Conservation (phyloP, 495 filamentous ascomycete genomes). For the Physcia stellaris region DNA sequence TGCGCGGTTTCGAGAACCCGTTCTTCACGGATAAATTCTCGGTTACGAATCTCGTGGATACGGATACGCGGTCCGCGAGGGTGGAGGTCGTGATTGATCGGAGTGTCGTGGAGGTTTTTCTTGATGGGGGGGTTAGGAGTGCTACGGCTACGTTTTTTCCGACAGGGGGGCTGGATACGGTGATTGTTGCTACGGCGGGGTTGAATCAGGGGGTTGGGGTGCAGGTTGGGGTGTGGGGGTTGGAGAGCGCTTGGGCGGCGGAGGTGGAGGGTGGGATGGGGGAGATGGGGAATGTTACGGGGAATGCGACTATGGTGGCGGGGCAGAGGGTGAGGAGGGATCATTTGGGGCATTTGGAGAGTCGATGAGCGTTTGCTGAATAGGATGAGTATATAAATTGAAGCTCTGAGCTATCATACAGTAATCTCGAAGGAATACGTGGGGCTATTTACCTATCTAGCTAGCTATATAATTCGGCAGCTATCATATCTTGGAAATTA, state of each 20-base stretch:
- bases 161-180: conserved; percentile 23
- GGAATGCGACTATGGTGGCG: neutral
- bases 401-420: no score
- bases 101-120: conserved; percentile 36
- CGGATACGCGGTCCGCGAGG: conserved; percentile 16
- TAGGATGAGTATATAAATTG: no score
- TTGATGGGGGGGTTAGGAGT: conserved; percentile 28
- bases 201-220: conserved; percentile 25
- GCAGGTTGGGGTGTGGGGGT: conserved; percentile 25
- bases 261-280: conserved; percentile 14
- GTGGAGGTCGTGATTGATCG: conserved; percentile 34
- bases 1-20: conserved; percentile 31
- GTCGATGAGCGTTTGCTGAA: no score
- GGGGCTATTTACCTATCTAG: no score
- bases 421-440: no score
- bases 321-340: neutral
- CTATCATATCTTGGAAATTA: no score
- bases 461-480: no score
- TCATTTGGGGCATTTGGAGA: neutral
- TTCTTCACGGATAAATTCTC: conserved; percentile 38
- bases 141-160: conserved; percentile 35
- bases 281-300: conserved; percentile 4
- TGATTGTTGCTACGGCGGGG: conserved; percentile 23
- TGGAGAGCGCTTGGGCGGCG: conserved; percentile 27
- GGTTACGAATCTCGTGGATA: conserved; percentile 21